Conservation (phyloP, 768 basidiomycete species). For the Tylopilus cervinicoccineus region DNA sequence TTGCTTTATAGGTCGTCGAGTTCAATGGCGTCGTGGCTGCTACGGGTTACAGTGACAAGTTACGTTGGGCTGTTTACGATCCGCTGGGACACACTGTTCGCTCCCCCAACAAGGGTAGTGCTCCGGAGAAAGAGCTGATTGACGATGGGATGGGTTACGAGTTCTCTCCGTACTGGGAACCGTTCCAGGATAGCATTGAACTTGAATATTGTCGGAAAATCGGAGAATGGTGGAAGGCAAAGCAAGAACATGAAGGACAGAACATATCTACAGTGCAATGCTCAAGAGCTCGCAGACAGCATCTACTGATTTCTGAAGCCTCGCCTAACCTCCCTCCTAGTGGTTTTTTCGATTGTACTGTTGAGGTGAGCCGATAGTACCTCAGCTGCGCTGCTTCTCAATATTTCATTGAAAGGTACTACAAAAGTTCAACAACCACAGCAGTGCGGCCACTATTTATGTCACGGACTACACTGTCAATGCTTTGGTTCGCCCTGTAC, state of each 20-base stretch:
- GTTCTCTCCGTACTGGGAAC: slow-evolving; percentile 45
- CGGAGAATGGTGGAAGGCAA: slow-evolving; percentile 49
- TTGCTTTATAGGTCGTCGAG: slow-evolving; percentile 28
- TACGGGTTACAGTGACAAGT: slow-evolving; percentile 42
- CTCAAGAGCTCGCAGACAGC: slow-evolving; percentile 28
- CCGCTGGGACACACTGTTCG: slow-evolving; percentile 34
- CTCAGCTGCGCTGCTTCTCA: not conserved
- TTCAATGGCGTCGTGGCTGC: slow-evolving; percentile 34
- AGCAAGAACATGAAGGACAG: slow-evolving; percentile 18
- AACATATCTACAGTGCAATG: slow-evolving; percentile 16
- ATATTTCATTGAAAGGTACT: slow-evolving; percentile 40
- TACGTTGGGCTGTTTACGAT: slow-evolving; percentile 56
- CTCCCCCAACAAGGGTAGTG: slow-evolving; percentile 35
- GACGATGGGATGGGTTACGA: slow-evolving; percentile 35
- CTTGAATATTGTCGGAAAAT: slow-evolving; percentile 42
- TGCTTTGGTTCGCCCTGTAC: slow-evolving; percentile 27
- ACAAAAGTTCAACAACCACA: slow-evolving; percentile 37
- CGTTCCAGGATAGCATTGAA: slow-evolving; percentile 33
- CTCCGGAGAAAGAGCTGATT: slow-evolving; percentile 32
- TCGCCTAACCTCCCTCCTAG: slow-evolving; percentile 39
- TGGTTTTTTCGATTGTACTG: slow-evolving; percentile 61
- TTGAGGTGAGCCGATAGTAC: slow-evolving; percentile 43
- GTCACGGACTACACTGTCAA: slow-evolving; percentile 66
- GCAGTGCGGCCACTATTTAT: slow-evolving; percentile 44
- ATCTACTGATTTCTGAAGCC: slow-evolving; percentile 49